Percentiles rank a stretch among this genome's conserved stretches.
These are phyloP conservation scores for Podochytrium sp. DNA, from an alignment of 192 early-diverging fungal genomes.

Conservation along the genomic window DNA sequence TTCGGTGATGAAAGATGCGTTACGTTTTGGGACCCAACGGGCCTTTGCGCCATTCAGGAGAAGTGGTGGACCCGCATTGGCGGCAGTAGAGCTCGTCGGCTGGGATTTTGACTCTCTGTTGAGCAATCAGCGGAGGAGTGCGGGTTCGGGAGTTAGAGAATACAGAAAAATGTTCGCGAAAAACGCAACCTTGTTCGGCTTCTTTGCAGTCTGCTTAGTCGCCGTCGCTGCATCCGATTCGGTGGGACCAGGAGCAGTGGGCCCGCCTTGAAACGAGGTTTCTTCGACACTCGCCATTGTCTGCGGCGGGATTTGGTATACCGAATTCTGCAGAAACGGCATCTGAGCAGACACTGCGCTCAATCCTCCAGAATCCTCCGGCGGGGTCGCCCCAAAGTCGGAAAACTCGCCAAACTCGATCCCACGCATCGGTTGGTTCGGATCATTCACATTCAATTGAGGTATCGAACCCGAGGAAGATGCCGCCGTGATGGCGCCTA, in stretches of 20 bases:
- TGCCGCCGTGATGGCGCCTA: no score
- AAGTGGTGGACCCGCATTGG: constrained; percentile 51
- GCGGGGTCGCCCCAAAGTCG: background rate
- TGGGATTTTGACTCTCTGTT: constrained; percentile 22
- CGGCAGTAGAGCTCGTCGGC: constrained; percentile 51
- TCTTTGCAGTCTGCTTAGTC: background rate
- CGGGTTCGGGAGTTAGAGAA: background rate
- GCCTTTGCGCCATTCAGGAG: constrained; percentile 56
- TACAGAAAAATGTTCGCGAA: background rate
- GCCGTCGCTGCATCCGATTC: background rate
- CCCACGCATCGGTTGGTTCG: no score
- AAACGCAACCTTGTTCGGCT: background rate
- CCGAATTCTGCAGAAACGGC: background rate
- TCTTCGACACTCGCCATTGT: background rate
- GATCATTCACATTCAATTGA: no score
- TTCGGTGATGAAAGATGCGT: background rate
- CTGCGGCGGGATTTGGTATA: background rate
- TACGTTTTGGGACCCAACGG: constrained; percentile 56
- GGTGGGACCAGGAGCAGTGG: background rate
- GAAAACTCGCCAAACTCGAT: no score
- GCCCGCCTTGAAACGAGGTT: no score
- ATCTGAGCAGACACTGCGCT: background rate
- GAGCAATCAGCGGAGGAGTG: background rate
- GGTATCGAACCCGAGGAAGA: no score
- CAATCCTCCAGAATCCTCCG: background rate